These are phyloP conservation scores for Haberlea rhodopensis DNA, from an alignment of 257 asterid species.

Conservation along the genomic window DNA sequence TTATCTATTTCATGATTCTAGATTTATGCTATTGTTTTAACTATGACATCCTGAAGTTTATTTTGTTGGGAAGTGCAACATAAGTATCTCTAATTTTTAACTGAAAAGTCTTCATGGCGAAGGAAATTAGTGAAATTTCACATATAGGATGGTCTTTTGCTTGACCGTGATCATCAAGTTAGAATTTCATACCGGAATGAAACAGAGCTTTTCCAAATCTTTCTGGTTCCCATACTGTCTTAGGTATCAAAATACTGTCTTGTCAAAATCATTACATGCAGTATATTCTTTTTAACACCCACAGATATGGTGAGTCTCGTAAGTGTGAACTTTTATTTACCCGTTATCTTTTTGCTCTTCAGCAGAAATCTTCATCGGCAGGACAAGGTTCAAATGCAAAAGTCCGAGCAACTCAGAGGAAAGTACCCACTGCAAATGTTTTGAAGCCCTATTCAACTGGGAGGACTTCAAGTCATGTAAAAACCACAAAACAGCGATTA, in stretches of 20 bases:
- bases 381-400: slow-evolving; percentile 48
- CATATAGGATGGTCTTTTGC: neutral
- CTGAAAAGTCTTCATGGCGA: neutral
- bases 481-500: slow-evolving; percentile 71
- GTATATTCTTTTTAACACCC: slow-evolving; percentile 11
- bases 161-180: slow-evolving; percentile 1
- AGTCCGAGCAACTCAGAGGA: slow-evolving; percentile 59
- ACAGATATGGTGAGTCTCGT: neutral
- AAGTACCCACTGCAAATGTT: slow-evolving; percentile 46
- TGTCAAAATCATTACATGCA: slow-evolving; percentile 4
- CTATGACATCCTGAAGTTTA: slow-evolving; percentile 1
- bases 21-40: slow-evolving; percentile 17
- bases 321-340: slow-evolving; percentile 2
- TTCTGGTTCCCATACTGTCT: slow-evolving; percentile 7
- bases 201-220: neutral
- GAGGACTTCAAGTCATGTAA: slow-evolving; percentile 47
- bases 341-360: slow-evolving; percentile 24
- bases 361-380: slow-evolving; percentile 59
- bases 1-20: slow-evolving; percentile 11
- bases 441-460: slow-evolving; percentile 48
- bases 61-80: slow-evolving; percentile 5
- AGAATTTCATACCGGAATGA: neutral
- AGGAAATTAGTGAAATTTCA: slow-evolving; percentile 11
- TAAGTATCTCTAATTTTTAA: neutral
- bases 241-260: slow-evolving; percentile 5